phyloP scores from a whole-genome alignment of 768 basidiomycete species.

The Leccinum barrowsii region DNA sequence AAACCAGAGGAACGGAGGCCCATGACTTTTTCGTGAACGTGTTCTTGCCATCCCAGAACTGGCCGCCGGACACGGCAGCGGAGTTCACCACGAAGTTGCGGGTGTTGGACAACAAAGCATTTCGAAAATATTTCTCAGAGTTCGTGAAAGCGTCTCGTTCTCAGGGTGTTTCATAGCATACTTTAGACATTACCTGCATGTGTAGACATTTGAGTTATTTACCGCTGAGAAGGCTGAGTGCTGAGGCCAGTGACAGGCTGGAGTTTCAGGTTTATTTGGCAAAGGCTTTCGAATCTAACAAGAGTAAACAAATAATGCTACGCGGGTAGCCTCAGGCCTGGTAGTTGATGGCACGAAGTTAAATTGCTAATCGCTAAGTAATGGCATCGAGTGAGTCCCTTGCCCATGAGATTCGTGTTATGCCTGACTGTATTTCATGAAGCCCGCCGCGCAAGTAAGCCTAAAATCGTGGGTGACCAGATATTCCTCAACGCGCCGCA shows the following conservation, averaged over 20 bases:
- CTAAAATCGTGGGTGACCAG: slow-evolving; percentile 39
- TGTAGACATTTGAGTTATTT: background rate
- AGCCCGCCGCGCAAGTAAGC: slow-evolving; percentile 35
- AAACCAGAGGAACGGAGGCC: slow-evolving; percentile 77
- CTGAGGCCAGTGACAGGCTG: background rate
- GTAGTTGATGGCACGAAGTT: slow-evolving; percentile 13
- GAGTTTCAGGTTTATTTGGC: slow-evolving; percentile 25
- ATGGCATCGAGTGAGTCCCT: slow-evolving; percentile 31
- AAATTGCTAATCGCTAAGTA: slow-evolving; percentile 10
- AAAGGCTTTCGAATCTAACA: slow-evolving; percentile 34
- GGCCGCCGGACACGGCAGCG: slow-evolving; percentile 72
- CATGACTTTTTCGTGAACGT: slow-evolving; percentile 73
- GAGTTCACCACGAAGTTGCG: slow-evolving; percentile 78
- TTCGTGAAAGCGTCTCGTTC: slow-evolving; percentile 72
- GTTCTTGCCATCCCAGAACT: slow-evolving; percentile 86
- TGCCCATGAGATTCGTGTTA: background rate
- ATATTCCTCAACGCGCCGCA: slow-evolving; percentile 16
- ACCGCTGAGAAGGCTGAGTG: background rate
- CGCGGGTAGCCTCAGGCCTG: slow-evolving; percentile 2
- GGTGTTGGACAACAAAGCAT: slow-evolving; percentile 68
- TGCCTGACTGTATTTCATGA: slow-evolving; percentile 12
- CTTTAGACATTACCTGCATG: slow-evolving; percentile 6
- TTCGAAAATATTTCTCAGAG: slow-evolving; percentile 86
- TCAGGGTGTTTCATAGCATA: slow-evolving; percentile 45
- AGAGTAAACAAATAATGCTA: slow-evolving; percentile 25